These are phyloP conservation scores for Puccinia hordei DNA, from an alignment of 1,284 basidiomycete genomes.

Conservation along the genomic window DNA sequence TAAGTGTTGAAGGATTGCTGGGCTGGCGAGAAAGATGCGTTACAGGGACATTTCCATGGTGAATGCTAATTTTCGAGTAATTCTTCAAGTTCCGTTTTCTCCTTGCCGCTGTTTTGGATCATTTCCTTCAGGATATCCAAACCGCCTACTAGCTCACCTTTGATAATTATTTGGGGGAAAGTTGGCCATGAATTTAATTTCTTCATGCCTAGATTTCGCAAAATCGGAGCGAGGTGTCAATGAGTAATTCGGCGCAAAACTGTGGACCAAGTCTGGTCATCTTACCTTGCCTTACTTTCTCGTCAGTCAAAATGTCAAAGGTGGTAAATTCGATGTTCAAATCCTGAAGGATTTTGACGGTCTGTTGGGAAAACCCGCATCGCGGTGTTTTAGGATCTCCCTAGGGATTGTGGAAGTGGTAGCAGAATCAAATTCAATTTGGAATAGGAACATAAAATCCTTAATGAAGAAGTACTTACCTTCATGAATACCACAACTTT, in stretches of 20 bases:
- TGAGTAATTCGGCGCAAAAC: not conserved
- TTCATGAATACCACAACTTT: slow-evolving; percentile 95
- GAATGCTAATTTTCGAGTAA: slow-evolving; percentile 61
- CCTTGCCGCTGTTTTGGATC: slow-evolving; percentile 57
- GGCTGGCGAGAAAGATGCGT: not conserved
- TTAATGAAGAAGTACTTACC: slow-evolving; percentile 71
- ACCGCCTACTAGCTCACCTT: slow-evolving; percentile 74
- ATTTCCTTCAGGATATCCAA: slow-evolving; percentile 63
- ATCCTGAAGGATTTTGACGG: slow-evolving; percentile 68
- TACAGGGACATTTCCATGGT: not conserved
- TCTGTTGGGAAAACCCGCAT: slow-evolving; percentile 75
- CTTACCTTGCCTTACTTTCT: slow-evolving; percentile 68
- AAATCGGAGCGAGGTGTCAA: not conserved
- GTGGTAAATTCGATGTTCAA: slow-evolving; percentile 69
- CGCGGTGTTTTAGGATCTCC: slow-evolving; percentile 51
- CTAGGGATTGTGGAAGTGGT: not conserved
- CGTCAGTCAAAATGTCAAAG: slow-evolving; percentile 74
- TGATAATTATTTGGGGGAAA: slow-evolving; percentile 69
- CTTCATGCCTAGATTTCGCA: slow-evolving; percentile 63
- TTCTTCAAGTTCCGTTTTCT: slow-evolving; percentile 69
- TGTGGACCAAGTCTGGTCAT: not conserved
- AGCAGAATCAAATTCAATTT: slow-evolving; percentile 58
- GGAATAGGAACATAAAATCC: slow-evolving; percentile 59
- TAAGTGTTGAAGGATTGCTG: not conserved
- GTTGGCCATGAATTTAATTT: slow-evolving; percentile 70